Evolutionary conservation across 192 early-diverging fungal genomes (phyloP).

Genomic region (Kickxella alabastrina): DNA sequence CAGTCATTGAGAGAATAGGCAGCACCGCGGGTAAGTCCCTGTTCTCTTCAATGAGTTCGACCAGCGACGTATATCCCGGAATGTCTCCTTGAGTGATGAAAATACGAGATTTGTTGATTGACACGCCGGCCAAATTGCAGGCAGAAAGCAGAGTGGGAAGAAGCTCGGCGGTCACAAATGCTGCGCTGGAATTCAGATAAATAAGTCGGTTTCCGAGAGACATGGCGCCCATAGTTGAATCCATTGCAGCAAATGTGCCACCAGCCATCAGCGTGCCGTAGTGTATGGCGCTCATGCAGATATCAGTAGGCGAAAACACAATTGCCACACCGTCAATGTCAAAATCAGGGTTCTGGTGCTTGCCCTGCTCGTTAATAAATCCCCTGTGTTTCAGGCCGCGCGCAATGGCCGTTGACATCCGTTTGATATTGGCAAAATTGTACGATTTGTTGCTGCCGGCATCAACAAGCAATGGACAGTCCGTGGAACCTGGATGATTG

Average conservation of each 20-base stretch:
- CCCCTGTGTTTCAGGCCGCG: slow-evolving; percentile 1
- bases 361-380: neutral
- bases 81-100: neutral
- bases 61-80: neutral
- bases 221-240: neutral
- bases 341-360: neutral
- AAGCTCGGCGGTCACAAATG: slow-evolving; percentile 24
- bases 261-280: slow-evolving; percentile 33
- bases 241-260: slow-evolving; percentile 16
- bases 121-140: neutral
- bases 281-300: slow-evolving; percentile 19
- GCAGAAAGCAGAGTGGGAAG: slow-evolving; percentile 10
- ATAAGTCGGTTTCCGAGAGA: slow-evolving; percentile 9
- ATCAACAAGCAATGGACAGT: slow-evolving; percentile 15
- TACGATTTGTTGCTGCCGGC: slow-evolving; percentile 4
- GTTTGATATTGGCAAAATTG: slow-evolving; percentile 22
- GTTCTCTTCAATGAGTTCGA: neutral
- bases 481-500: neutral
- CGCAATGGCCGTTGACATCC: slow-evolving; percentile 16
- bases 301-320: slow-evolving; percentile 13
- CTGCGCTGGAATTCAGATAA: neutral
- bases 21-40: too few species aligned
- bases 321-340: slow-evolving; percentile 1
- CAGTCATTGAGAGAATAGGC: neutral
- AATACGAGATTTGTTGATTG: neutral